Base-by-base conservation (phyloP, 163 green algal species). In the Volvox carteri region DNA sequence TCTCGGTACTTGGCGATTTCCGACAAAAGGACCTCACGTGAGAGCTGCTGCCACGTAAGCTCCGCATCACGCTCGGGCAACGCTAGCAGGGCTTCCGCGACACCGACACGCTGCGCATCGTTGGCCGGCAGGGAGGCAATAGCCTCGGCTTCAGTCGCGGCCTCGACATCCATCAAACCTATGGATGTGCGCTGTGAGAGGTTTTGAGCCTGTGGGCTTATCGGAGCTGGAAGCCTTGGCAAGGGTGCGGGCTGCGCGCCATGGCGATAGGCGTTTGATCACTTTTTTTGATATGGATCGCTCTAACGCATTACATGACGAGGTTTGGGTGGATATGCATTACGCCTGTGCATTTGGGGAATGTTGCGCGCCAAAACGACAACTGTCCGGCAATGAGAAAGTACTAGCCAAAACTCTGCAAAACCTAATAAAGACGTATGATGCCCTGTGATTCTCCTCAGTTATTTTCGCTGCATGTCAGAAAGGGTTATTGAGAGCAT, bases 1-100 rank as follows among this genome's bases (percentile, higher is more conserved):
- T 37, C 37, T 9, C 83, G 83, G 68, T 88, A 81, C 11, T 60
- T 58, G 14, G 67, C 42, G 16, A 81, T 48, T 37, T 88, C 68
- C 18, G 16, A 35, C 0, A 88, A 37, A 14, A 88, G 68, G 4
- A 37, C 83, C 35, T 81, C 83, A 7, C 28, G 83, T 0, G 83
- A 41, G 44, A 88, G 18, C 83, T 81, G 65, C 50, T 74, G 83
- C 83, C 83, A 88, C 0, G 67, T 6, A 0, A 28, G n/a, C 2
- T 62, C 50, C 28, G 68, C 83, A 11, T 88, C 83, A 21, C 21
- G 14, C 50, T 88, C 83, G 7, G 48, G 37, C 28, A 88, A 50
- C 25, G 23, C 46, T 0, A 87, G 65, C 8, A 87, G 65, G 19
- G 62, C 62, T 35, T 87, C 81, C 7, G 81, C 46, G 8, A 77